Evolutionary conservation across 257 asterid species (phyloP).

Genomic region (Phtheirospermum japonicum): DNA sequence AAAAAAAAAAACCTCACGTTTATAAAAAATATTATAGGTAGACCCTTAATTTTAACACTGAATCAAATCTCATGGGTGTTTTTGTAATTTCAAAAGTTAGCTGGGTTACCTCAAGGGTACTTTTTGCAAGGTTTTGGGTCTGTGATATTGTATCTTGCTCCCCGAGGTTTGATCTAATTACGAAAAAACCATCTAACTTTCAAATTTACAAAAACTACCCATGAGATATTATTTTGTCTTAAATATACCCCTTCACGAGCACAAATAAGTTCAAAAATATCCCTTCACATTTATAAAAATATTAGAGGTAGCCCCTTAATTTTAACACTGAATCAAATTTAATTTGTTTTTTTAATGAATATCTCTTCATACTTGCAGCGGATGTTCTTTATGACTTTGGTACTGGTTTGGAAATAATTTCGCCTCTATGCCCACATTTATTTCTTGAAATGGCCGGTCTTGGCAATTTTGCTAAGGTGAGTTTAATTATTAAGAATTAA

Average conservation of each 20-base stretch:
- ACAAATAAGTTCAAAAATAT: background rate
- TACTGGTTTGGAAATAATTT: constrained; percentile 85
- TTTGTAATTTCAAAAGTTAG: background rate
- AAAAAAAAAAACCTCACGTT: background rate
- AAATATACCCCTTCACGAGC: background rate
- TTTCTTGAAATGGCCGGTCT: constrained; percentile 99
- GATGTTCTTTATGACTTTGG: constrained; percentile 96
- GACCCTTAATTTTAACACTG: background rate
- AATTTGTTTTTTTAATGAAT: constrained; percentile 13
- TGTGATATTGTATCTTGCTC: constrained; percentile 22
- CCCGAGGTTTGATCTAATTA: background rate
- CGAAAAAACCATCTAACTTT: background rate
- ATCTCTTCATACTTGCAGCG: constrained; percentile 54
- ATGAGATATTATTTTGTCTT: background rate
- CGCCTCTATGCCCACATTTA: constrained; percentile 94
- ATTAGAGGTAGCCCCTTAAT: background rate
- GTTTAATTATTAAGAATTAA: constrained; percentile 13
- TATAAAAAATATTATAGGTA: background rate
- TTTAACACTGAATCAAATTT: background rate
- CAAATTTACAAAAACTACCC: background rate
- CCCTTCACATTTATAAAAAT: background rate
- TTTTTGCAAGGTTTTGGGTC: constrained; percentile 94
- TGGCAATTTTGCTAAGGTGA: constrained; percentile 94
- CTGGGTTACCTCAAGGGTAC: too few relatives aligned
- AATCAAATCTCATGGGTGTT: background rate